Evolutionary conservation across 176 grass and related monocot genomes (phyloP).

Genomic region (Aegilops speltoides): DNA sequence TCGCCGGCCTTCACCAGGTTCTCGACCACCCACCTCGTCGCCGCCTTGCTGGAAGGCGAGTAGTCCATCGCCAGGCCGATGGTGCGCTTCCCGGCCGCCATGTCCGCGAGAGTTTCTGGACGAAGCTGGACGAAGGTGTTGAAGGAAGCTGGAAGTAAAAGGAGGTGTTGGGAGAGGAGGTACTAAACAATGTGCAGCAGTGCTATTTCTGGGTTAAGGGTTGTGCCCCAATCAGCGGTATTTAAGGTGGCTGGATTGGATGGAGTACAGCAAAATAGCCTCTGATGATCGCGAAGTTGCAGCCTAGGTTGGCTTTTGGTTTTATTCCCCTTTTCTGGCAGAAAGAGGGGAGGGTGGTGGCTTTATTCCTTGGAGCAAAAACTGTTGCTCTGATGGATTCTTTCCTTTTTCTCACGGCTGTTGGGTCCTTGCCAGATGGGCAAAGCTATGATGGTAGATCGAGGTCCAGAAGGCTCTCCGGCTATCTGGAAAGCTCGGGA

Average conservation of each 20-base stretch:
- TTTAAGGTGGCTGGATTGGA: conserved; percentile 23
- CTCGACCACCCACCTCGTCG: conserved; percentile 50
- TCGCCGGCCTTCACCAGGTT: conserved; percentile 54
- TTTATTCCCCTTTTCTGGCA: background rate
- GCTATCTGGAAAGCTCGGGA: conserved; percentile 17
- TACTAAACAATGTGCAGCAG: background rate
- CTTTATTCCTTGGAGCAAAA: conserved; percentile 40
- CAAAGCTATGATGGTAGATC: conserved; percentile 3
- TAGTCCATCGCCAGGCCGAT: conserved; percentile 80
- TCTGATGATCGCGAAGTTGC: background rate
- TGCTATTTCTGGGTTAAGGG: conserved; percentile 19
- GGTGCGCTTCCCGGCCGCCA: conserved; percentile 39
- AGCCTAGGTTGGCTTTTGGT: conserved; percentile 24
- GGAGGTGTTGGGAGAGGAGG: background rate
- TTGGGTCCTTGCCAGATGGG: conserved; percentile 29
- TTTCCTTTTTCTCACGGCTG: conserved; percentile 11
- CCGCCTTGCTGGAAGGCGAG: conserved; percentile 72
- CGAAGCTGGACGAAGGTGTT: conserved; percentile 25
- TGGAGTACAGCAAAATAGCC: conserved; percentile 29
- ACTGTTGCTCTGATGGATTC: background rate
- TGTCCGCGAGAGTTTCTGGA: background rate
- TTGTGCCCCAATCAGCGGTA: conserved; percentile 29
- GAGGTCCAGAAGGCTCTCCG: conserved; percentile 30
- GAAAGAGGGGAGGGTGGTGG: background rate
- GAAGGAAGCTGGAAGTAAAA: background rate